phyloP scores from a whole-genome alignment of 2,329 filamentous ascomycete genomes.

The Bipolaris zeicola region DNA sequence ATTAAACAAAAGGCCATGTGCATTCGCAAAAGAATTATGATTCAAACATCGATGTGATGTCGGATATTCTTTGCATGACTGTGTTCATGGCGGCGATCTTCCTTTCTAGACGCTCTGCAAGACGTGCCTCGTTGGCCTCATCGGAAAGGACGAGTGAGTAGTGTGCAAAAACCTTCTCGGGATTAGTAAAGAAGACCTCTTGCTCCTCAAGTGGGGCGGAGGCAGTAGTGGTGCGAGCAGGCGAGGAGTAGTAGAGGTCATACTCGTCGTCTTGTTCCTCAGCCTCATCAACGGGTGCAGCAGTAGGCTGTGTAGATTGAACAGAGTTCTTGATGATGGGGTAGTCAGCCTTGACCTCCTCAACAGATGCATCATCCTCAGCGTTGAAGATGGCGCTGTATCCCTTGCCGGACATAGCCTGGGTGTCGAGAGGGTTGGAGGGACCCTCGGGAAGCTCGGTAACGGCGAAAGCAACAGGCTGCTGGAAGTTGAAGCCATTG shows the following conservation, averaged over 20 bases:
- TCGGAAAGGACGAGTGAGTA: slow-evolving; percentile 68
- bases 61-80: slow-evolving; percentile 41
- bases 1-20: neutral
- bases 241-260: slow-evolving; percentile 62
- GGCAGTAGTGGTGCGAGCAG: slow-evolving; percentile 50
- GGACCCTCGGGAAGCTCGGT: slow-evolving; percentile 72
- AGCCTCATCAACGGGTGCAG: slow-evolving; percentile 27
- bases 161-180: slow-evolving; percentile 68
- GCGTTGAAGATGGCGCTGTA: slow-evolving; percentile 41
- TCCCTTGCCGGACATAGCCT: slow-evolving; percentile 73
- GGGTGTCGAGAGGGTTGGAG: slow-evolving; percentile 61
- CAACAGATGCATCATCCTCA: slow-evolving; percentile 47
- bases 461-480: slow-evolving; percentile 75
- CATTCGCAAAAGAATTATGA: slow-evolving; percentile 21
- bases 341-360: slow-evolving; percentile 57
- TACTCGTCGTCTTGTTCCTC: slow-evolving; percentile 66
- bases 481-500: slow-evolving; percentile 57
- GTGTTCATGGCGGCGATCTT: slow-evolving; percentile 44
- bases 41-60: slow-evolving; percentile 46
- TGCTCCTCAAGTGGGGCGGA: slow-evolving; percentile 30
- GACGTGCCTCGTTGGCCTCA: slow-evolving; percentile 48
- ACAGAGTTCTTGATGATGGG: slow-evolving; percentile 55
- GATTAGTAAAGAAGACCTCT: slow-evolving; percentile 54
- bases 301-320: slow-evolving; percentile 24
- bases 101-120: slow-evolving; percentile 43